Evolutionary conservation across 371 early-diverging fungal genomes (phyloP), one percentile per base, ranked within the genome.

Genomic region (Zancudomyces culisetae): DNA sequence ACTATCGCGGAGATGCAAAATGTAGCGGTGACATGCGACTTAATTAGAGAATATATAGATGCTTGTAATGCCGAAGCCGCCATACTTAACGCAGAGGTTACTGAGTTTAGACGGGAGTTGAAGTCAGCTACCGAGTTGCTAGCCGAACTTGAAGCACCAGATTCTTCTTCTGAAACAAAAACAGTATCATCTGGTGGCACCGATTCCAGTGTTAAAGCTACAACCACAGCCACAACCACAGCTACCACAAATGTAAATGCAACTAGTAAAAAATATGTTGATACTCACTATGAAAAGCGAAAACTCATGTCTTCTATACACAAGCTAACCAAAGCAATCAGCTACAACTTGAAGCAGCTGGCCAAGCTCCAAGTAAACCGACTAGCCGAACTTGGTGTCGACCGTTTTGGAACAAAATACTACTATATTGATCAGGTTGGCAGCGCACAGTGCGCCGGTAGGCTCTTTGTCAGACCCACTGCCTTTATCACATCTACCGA

Each of bases 341-440:
- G n/a, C n/a, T n/a, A n/a, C n/a, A n/a, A n/a, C n/a, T n/a, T n/a
- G n/a, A n/a, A n/a, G n/a, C n/a, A n/a, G n/a, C n/a, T n/a, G n/a
- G n/a, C n/a, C n/a, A n/a, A n/a, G 62, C 75, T 62, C 49, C 70
- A 61, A n/a, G 74, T 74, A 1, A 72, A 76, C 13, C 79, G 89
- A 1, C 63, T 86, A 43, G 69, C 63, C 42, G 81, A 85, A 0
- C 57, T 92, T n/a, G 93, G 90, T 19, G 62, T 65, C 22, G 93
- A 92, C 66, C 78, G 89, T 13, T 89, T 74, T 63, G 76, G 66
- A 45, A 87, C 82, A 60, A 73, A 79, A 18, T 90, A 92, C 62
- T 89, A 82, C 71, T 89, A 80, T 64, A 70, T 87, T 55, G 93
- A 92, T 54, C 74, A 74, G 50, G 64, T 77, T 48, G 79, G 78